Conservation (phyloP, 176 grass and related monocot genomes). For the Hordeum vulgare region DNA sequence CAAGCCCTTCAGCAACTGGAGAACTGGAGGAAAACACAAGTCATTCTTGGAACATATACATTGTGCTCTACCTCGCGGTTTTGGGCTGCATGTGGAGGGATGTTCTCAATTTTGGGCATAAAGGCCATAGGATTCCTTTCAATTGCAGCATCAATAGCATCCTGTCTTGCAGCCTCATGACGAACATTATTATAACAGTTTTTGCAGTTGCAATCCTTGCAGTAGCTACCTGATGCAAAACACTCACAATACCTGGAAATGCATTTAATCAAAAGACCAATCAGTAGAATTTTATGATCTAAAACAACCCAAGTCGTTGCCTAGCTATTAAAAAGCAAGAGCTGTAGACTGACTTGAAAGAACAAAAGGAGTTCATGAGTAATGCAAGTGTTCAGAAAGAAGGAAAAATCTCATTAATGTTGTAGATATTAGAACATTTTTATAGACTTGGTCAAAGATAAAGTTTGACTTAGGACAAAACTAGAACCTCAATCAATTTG, state of each 20-base stretch:
- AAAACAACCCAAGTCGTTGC: neutral
- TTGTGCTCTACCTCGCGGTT: neutral
- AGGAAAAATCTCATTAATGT: neutral
- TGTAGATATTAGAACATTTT: neutral
- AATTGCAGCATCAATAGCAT: neutral
- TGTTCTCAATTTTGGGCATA: neutral
- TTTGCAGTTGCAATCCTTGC: slow-evolving; percentile 36
- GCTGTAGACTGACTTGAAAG: neutral
- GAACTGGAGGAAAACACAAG: neutral
- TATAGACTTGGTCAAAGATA: neutral
- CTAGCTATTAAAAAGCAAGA: neutral
- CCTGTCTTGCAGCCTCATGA: neutral
- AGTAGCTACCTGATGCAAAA: slow-evolving; percentile 34
- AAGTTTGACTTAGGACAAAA: neutral
- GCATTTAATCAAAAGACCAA: neutral
- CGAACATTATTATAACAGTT: neutral
- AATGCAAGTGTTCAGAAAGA: neutral
- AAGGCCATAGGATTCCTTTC: neutral
- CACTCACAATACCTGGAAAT: slow-evolving; percentile 43
- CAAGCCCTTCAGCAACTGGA: neutral
- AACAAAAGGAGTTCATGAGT: neutral
- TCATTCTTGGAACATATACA: neutral
- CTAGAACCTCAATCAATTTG: neutral
- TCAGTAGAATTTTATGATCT: neutral
- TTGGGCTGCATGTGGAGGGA: neutral